phyloP scores from a whole-genome alignment of 306 rosid species.

The Oxytropis ochrocephala region DNA sequence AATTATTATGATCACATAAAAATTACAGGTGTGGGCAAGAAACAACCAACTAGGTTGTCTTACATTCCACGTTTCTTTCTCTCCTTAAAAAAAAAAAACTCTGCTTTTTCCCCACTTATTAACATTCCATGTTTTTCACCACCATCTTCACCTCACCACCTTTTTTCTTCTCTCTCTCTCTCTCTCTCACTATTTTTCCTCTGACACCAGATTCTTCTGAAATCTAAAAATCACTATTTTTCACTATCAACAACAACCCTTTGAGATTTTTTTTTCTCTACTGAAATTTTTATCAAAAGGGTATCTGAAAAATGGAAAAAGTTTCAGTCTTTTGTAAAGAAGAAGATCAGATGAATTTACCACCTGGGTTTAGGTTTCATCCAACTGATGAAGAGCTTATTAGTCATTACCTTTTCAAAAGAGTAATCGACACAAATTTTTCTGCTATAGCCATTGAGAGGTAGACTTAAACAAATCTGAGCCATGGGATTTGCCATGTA shows the following conservation, averaged over 20 bases:
- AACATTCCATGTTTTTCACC: constrained; percentile 29
- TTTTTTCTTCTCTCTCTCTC: constrained; percentile 14
- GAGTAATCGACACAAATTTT: constrained; percentile 45
- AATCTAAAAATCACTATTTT: constrained; percentile 22
- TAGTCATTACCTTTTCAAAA: constrained; percentile 32
- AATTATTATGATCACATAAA: constrained; percentile 18
- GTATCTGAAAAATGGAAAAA: constrained; percentile 17
- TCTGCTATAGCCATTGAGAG: constrained; percentile 43
- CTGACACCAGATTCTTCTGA: constrained; percentile 18
- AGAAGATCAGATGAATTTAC: constrained; percentile 30
- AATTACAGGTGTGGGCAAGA: constrained; percentile 24
- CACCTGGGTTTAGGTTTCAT: constrained; percentile 42
- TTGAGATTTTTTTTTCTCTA: background rate
- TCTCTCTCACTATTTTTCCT: constrained; percentile 17
- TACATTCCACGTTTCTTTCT: constrained; percentile 65
- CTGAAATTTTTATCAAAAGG: background rate
- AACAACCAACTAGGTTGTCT: constrained; percentile 47
- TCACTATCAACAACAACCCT: background rate
- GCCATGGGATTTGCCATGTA: constrained; percentile 47
- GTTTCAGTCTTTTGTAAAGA: background rate
- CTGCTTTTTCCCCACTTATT: constrained; percentile 6
- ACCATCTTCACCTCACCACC: background rate
- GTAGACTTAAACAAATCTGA: constrained; percentile 38
- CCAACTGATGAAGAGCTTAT: constrained; percentile 53
- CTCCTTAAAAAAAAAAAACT: background rate